A percentile compares a stretch with the other conserved stretches of the same genome.
Conservation (phyloP, 2,329 filamentous ascomycete genomes). For the Paradendryphiella salina region DNA sequence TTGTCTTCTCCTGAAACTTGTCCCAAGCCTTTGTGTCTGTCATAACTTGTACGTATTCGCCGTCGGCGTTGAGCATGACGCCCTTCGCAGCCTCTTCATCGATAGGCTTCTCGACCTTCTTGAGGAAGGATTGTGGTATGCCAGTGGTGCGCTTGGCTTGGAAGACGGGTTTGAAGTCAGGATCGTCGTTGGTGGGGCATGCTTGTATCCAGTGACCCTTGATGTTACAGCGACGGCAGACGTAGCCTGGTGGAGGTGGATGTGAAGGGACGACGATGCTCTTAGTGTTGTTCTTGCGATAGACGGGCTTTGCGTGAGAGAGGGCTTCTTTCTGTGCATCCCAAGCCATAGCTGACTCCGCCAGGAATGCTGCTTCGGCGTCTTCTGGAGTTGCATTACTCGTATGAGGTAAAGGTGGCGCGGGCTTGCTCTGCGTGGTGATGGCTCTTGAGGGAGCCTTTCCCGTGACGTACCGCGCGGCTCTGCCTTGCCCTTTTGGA, state of each 20-base stretch:
- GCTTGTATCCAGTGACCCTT: slow-evolving; percentile 99
- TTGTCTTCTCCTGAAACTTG: slow-evolving; percentile 92
- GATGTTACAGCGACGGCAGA: slow-evolving; percentile 94
- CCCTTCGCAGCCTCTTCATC: slow-evolving; percentile 84
- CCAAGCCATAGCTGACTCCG: slow-evolving; percentile 88
- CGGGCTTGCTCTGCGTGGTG: slow-evolving; percentile 70
- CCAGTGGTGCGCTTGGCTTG: slow-evolving; percentile 95
- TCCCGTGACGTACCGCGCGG: slow-evolving; percentile 92
- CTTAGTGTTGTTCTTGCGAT: slow-evolving; percentile 55
- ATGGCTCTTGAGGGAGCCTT: slow-evolving; percentile 85
- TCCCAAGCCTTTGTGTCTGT: slow-evolving; percentile 97
- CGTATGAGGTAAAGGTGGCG: slow-evolving; percentile 51
- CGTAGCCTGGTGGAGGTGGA: slow-evolving; percentile 88
- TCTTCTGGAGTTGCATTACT: slow-evolving; percentile 83
- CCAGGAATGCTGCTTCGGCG: slow-evolving; percentile 89
- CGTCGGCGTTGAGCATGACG: slow-evolving; percentile 96
- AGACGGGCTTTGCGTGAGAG: slow-evolving; percentile 64
- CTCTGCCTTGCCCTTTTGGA: slow-evolving; percentile 82
- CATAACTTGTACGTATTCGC: slow-evolving; percentile 95
- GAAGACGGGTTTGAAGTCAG: slow-evolving; percentile 89
- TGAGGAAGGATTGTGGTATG: slow-evolving; percentile 92
- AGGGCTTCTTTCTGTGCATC: slow-evolving; percentile 90
- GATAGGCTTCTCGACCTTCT: slow-evolving; percentile 89
- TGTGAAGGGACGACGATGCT: slow-evolving; percentile 82
- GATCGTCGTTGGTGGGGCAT: slow-evolving; percentile 97